phyloP scores from a whole-genome alignment of 2,329 filamentous ascomycete genomes.

The Arthroderma sp. region DNA sequence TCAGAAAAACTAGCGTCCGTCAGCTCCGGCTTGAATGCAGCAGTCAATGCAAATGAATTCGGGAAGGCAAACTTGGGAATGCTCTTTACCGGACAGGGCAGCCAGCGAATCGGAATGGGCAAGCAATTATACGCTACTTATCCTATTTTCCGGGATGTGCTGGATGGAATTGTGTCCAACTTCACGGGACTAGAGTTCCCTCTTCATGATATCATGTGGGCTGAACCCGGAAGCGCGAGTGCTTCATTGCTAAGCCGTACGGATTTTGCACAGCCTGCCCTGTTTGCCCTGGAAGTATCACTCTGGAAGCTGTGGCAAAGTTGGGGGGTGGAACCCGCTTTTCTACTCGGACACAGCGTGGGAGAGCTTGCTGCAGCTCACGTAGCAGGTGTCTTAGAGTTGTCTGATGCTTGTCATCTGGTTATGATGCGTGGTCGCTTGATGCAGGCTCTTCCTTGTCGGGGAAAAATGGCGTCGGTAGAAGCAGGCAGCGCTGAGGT shows the following conservation, averaged over 20 bases:
- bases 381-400: conserved; percentile 23
- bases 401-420: conserved; percentile 15
- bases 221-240: conserved; percentile 21
- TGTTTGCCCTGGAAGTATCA: conserved; percentile 30
- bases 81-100: conserved; percentile 32
- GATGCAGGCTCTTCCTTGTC: background rate
- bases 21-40: background rate
- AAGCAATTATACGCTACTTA: conserved; percentile 36
- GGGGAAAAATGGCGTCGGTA: conserved; percentile 1
- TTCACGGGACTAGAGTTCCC: conserved; percentile 16
- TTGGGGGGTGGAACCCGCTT: conserved; percentile 17
- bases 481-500: background rate
- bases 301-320: conserved; percentile 22
- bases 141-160: conserved; percentile 56
- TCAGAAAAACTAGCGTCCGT: background rate
- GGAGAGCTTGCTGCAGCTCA: conserved; percentile 29
- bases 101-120: conserved; percentile 28
- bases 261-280: conserved; percentile 28
- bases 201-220: conserved; percentile 11
- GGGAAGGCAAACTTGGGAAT: background rate
- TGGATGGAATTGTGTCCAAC: conserved; percentile 18
- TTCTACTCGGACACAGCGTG: conserved; percentile 22
- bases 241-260: conserved; percentile 17
- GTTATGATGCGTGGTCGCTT: background rate
- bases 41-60: background rate